Conservation (phyloP, 129 eudicot genomes). For the Logfia minima region DNA sequence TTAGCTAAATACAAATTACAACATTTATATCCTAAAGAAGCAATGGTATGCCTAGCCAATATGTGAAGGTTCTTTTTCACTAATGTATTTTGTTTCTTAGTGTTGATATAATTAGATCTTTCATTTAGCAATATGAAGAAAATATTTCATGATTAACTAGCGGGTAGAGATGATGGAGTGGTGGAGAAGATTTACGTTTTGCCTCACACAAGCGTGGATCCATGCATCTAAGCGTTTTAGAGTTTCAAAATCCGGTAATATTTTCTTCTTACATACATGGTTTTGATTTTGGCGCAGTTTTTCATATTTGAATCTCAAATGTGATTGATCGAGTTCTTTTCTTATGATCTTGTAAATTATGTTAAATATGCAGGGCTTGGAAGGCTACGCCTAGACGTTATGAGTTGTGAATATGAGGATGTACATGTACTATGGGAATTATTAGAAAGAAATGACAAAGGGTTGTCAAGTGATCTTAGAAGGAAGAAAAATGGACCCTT, state of each 20-base stretch:
- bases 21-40: background rate
- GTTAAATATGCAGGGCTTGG: conserved; percentile 37
- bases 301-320: too few species aligned
- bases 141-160: background rate
- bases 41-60: background rate
- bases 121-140: background rate
- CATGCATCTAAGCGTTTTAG: conserved; percentile 33
- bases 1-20: too few species aligned
- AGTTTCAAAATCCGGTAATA: conserved; percentile 42
- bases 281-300: too few species aligned
- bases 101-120: background rate
- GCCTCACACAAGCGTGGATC: conserved; percentile 39
- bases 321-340: too few species aligned
- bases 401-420: conserved; percentile 62
- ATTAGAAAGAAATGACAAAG: conserved; percentile 41
- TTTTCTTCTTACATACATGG: too few species aligned
- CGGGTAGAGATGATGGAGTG: conserved; percentile 20
- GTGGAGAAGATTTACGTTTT: conserved; percentile 36
- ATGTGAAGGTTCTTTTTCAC: background rate
- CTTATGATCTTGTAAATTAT: background rate
- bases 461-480: conserved; percentile 9
- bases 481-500: conserved; percentile 20
- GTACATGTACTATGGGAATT: conserved; percentile 61
- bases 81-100: background rate
- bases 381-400: conserved; percentile 52